Evolutionary conservation across 73 alveolate species (phyloP).

Genomic region (Paramecium biaurelia): DNA sequence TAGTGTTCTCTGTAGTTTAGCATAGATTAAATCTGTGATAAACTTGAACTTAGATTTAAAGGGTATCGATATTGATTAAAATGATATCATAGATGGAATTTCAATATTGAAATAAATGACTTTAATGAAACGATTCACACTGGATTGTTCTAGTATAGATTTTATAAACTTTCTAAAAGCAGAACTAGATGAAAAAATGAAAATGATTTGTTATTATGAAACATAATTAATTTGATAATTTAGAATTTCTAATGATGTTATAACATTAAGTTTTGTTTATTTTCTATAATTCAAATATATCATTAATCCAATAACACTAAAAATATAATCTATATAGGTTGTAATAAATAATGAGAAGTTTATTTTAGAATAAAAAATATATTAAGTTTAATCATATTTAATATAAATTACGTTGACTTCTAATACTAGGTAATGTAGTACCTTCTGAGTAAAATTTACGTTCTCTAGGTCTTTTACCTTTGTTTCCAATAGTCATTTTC

Average conservation of each 20-base stretch:
- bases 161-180: neutral
- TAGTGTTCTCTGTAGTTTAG: neutral
- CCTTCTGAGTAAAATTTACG: neutral
- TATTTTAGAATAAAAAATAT: neutral
- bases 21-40: neutral
- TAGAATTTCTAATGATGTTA: neutral
- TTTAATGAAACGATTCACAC: neutral
- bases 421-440: neutral
- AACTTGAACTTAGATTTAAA: neutral
- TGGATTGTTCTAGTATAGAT: neutral
- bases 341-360: too few species aligned
- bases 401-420: neutral
- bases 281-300: neutral
- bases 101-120: neutral
- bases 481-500: neutral
- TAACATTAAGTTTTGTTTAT: too few species aligned
- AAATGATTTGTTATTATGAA: neutral
- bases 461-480: conserved; percentile 1
- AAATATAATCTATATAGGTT: too few species aligned
- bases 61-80: neutral
- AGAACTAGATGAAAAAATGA: neutral
- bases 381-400: neutral
- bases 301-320: too few species aligned
- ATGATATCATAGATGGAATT: neutral
- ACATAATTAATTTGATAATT: neutral